Evolutionary conservation across 2,329 filamentous ascomycete species (phyloP).

Genomic region (Colletotrichum horii): DNA sequence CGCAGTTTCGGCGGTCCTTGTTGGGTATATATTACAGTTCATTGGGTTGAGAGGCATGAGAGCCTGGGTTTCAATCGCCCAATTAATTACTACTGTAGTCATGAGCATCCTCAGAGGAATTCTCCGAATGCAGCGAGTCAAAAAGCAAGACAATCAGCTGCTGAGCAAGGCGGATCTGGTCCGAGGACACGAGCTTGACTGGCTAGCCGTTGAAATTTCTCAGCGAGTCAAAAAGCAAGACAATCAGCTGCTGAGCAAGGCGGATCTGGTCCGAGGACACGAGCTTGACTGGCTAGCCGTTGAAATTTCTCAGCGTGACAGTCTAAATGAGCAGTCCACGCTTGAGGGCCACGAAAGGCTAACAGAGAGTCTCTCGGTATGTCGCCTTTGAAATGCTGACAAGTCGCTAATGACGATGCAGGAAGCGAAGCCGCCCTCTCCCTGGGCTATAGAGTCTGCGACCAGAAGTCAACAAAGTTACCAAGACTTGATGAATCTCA

Average conservation of each 20-base stretch:
- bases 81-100: accelerated
- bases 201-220: neutral
- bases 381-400: no score
- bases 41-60: neutral
- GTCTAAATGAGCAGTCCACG: no score
- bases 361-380: no score
- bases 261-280: accelerated
- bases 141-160: accelerated
- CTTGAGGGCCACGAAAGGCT: no score
- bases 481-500: no score
- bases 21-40: neutral
- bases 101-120: neutral
- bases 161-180: accelerated
- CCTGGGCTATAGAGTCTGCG: no score
- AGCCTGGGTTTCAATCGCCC: neutral
- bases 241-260: accelerated
- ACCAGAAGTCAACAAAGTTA: no score
- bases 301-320: neutral
- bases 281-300: neutral
- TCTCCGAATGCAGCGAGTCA: neutral
- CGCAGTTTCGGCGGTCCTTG: neutral
- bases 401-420: no score
- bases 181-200: neutral
- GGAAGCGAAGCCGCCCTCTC: no score
- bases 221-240: accelerated